phyloP scores from a whole-genome alignment of 1,139 yeast genomes.

The Citeromyces siamensis region DNA sequence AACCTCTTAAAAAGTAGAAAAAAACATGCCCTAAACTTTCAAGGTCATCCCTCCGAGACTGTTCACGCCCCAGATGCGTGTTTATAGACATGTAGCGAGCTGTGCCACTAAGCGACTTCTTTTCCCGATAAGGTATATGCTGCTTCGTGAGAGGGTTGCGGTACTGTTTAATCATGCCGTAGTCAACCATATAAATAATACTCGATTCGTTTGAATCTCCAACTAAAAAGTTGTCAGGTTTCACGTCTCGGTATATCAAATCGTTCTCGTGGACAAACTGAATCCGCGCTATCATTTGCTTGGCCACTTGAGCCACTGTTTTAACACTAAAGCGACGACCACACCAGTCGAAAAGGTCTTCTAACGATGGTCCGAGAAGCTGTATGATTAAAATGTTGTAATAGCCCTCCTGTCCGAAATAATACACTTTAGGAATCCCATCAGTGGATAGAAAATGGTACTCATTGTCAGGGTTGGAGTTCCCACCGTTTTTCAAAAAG shows the following conservation, averaged over 20 bases:
- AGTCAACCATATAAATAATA: slow-evolving; percentile 40
- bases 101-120: slow-evolving; percentile 89
- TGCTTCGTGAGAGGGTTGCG: slow-evolving; percentile 46
- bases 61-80: slow-evolving; percentile 96
- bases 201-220: slow-evolving; percentile 49
- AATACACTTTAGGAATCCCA: slow-evolving; percentile 92
- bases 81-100: slow-evolving; percentile 97
- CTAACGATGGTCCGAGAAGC: slow-evolving; percentile 87
- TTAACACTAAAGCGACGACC: slow-evolving; percentile 80
- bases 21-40: slow-evolving; percentile 95
- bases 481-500: slow-evolving; percentile 12
- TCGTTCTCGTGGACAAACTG: slow-evolving; percentile 85
- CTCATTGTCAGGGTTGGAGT: neutral
- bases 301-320: slow-evolving; percentile 84
- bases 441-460: slow-evolving; percentile 17
- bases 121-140: slow-evolving; percentile 55
- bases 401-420: slow-evolving; percentile 95
- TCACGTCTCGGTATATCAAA: slow-evolving; percentile 86
- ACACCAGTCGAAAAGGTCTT: slow-evolving; percentile 97
- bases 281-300: slow-evolving; percentile 82
- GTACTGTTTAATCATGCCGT: slow-evolving; percentile 61
- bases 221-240: slow-evolving; percentile 90
- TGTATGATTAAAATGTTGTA: slow-evolving; percentile 92
- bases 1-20: slow-evolving; percentile 86
- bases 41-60: slow-evolving; percentile 88